Base-by-base conservation (phyloP, 1,139 yeast genomes). In the Candida sp. region DNA sequence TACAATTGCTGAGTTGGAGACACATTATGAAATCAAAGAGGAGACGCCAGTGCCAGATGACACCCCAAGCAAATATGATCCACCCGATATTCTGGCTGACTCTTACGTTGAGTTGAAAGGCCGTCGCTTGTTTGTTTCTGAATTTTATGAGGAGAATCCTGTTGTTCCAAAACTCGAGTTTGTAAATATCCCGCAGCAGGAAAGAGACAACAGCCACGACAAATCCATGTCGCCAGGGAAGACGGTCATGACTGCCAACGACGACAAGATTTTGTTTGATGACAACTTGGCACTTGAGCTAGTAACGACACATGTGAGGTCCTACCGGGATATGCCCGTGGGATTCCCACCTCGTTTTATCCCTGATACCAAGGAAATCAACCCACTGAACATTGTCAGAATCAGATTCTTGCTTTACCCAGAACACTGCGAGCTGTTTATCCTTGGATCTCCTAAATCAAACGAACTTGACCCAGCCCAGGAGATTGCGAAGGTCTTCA, bases 401-500 rank as follows among this genome's bases (percentile, higher is more conserved):
- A 66, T 70, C 38, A 69, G 73, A 53, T 72, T 72, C 49, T 61
- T 77, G 9, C 62, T 77, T 26, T 75, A 76, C 52, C 81, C 81
- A 0, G 67, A 70, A 48, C 80, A 76, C 53, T 61, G 60, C 40
- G 82, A 77, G 55, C 70, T 69, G 61, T 77, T 69, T 53, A 53
- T 76, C 11, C 63, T 77, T 44, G 81, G 78, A 1, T 71, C 64
- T 8, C 83, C 85, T 3, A 81, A 80, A 54, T 71, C 75, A 47
- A 81, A 81, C 49, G 89, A 84, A 55, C 74, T 87, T 53, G 86
- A 89, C 60, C 94, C 97, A 3, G 72, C 88, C 56, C 79, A 77
- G 45, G 97, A 92, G 62, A 79, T 91, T 46, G 89, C 88, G 23
- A 81, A 72, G 55, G 57, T 77, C 7, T 71, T 77, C 51, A 77